A percentile compares a stretch with the other conserved stretches of the same genome.
Evolutionary conservation across 2,329 filamentous ascomycete species (phyloP).

Genomic region (Akanthomyces muscarius): DNA sequence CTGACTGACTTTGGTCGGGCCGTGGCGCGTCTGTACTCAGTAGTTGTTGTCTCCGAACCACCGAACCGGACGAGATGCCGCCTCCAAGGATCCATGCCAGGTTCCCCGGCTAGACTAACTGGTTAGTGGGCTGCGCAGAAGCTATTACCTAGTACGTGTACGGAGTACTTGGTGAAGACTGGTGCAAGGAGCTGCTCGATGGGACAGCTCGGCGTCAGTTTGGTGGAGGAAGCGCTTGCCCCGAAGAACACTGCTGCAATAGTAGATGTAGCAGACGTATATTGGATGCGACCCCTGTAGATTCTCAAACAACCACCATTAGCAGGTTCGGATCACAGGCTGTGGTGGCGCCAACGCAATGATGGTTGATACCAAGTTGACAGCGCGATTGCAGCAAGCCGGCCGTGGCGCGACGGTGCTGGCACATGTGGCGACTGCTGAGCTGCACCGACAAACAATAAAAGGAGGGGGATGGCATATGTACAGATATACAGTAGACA

Average conservation of each 20-base stretch:
- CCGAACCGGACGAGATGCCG: not conserved
- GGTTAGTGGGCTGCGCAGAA: not conserved
- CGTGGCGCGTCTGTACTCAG: not conserved
- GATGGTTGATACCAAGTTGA: no score
- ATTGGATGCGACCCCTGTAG: conserved; percentile 3
- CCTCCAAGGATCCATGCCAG: not conserved
- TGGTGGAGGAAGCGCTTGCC: not conserved
- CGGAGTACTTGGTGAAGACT: no score
- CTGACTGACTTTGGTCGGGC: not conserved
- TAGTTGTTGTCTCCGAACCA: not conserved
- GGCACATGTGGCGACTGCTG: not conserved
- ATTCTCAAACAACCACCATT: conserved; percentile 5
- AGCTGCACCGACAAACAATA: not conserved
- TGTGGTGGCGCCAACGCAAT: not conserved
- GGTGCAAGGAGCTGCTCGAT: no score
- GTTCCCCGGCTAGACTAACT: not conserved
- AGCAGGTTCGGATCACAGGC: not conserved
- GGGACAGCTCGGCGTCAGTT: not conserved
- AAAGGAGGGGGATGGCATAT: not conserved
- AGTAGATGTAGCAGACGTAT: not conserved
- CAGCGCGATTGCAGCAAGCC: not conserved
- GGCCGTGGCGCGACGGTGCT: not conserved
- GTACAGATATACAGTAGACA: not conserved
- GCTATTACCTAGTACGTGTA: no score
- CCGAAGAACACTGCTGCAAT: not conserved